Evolutionary conservation across 352 stramenopile genomes (phyloP), one percentile per base, ranked within the genome.

Genomic region (Globisporangium irregulare): DNA sequence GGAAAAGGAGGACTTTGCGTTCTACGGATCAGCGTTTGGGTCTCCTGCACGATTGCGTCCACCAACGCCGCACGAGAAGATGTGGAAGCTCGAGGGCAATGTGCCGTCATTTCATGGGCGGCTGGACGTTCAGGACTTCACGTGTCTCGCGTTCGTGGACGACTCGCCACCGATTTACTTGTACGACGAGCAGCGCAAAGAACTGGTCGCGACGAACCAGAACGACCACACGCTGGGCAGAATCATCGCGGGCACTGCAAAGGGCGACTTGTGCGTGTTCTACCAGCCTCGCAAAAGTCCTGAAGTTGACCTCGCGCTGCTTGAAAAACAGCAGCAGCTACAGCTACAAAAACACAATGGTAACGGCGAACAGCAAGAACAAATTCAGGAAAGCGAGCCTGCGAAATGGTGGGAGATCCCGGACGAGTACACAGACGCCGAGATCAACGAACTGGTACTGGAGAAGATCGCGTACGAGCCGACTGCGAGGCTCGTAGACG

Each of bases 341-440:
- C 54, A 64, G n/a, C 41, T 29, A n/a, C 24, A 64, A 1, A 29
- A 32, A 18, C 57, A 54, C n/a, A 18, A 18, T 29, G 25, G 24
- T n/a, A 18, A 9, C 14, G 41, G 4, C 7, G 41, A 48, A 3
- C 36, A 18, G 12, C 41, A 48, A 48, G 41, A 48, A 5, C 14
- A 48, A 25, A 71, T 41, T 1, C 54, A 79, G 27, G 60, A 71
- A 15, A 62, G 46, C 12, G 83, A 89, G 24, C 82, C 82, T 12
- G 78, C 75, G 3, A 91, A 91, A 54, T 92, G 84, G 84, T 92
- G 82, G 82, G 82, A 92, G 56, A 85, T 92, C 43, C 82, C 84
- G 0, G 82, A 89, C 24, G 80, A 85, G 61, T 87, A 84, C 32
- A 79, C 81, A 1, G 81, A 88, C 63, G 79, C 73, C 4, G 79